Evolutionary conservation across 495 filamentous ascomycete genomes (phyloP).

Genomic region (Penicillium alfredii): DNA sequence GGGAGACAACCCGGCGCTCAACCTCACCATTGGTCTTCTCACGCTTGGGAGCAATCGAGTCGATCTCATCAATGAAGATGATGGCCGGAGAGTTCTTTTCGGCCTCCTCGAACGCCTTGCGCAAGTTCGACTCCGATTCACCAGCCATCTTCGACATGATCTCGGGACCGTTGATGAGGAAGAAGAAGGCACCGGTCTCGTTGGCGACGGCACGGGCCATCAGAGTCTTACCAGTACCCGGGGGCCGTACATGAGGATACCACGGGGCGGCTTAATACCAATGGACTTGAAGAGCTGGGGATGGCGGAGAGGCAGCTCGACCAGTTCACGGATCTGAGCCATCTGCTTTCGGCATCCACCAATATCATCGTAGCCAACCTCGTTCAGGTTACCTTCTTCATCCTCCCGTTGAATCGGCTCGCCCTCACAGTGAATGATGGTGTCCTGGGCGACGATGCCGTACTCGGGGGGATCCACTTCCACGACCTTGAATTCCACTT

Average conservation of each 20-base stretch:
- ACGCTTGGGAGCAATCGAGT: slow-evolving; percentile 98
- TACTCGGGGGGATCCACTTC: slow-evolving; percentile 98
- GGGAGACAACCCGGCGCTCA: slow-evolving; percentile 95
- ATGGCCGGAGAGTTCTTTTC: slow-evolving; percentile 99
- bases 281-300: slow-evolving; percentile 99
- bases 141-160: slow-evolving; percentile 99
- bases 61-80: slow-evolving; percentile 99
- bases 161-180: slow-evolving; percentile 97
- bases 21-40: slow-evolving; percentile 99
- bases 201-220: slow-evolving; percentile 99
- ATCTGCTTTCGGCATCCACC: slow-evolving; percentile 99
- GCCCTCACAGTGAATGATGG: slow-evolving; percentile 97
- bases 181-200: slow-evolving; percentile 98
- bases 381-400: slow-evolving; percentile 97
- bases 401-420: slow-evolving; percentile 98
- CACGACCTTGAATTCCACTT: slow-evolving; percentile 98
- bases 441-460: slow-evolving; percentile 97
- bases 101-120: slow-evolving; percentile 97
- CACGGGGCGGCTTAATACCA: slow-evolving; percentile 98
- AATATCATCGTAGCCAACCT: slow-evolving; percentile 98
- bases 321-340: slow-evolving; percentile 97
- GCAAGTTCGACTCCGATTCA: slow-evolving; percentile 95
- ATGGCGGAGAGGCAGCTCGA: slow-evolving; percentile 92
- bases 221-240: slow-evolving; percentile 97
- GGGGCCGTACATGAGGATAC: slow-evolving; percentile 95